Conservation (phyloP, 73 alveolate species). For the Tetrahymena malaccensis region DNA sequence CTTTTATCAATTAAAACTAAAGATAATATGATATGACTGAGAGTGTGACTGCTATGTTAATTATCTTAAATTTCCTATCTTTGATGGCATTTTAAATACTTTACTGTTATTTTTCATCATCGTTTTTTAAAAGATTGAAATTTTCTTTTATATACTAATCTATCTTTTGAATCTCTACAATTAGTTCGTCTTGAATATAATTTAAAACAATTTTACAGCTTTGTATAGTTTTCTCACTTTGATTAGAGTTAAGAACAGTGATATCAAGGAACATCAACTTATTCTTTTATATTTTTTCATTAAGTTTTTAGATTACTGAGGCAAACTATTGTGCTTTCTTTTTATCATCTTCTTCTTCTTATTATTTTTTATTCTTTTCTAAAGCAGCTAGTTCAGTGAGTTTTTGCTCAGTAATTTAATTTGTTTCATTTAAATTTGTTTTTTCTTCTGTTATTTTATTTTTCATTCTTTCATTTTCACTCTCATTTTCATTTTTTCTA, state of each 20-base stretch:
- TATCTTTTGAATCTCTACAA: background rate
- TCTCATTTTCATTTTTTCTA: background rate
- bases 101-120: background rate
- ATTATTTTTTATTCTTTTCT: background rate
- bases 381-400: background rate
- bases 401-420: too few relatives aligned
- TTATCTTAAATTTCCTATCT: background rate
- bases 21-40: background rate
- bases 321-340: background rate
- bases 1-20: background rate
- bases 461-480: too few relatives aligned
- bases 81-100: background rate
- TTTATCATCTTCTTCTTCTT: background rate
- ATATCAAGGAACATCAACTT: background rate
- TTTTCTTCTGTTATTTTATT: too few relatives aligned
- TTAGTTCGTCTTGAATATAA: background rate
- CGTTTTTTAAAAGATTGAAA: background rate
- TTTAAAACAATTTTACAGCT: background rate
- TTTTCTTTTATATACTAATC: background rate
- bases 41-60: background rate
- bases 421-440: background rate
- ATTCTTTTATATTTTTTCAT: background rate
- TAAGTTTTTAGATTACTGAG: background rate
- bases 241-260: background rate
- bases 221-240: background rate